These are phyloP conservation scores for Chlorella variabilis DNA, from an alignment of 163 green algal species.

Conservation along the genomic window DNA sequence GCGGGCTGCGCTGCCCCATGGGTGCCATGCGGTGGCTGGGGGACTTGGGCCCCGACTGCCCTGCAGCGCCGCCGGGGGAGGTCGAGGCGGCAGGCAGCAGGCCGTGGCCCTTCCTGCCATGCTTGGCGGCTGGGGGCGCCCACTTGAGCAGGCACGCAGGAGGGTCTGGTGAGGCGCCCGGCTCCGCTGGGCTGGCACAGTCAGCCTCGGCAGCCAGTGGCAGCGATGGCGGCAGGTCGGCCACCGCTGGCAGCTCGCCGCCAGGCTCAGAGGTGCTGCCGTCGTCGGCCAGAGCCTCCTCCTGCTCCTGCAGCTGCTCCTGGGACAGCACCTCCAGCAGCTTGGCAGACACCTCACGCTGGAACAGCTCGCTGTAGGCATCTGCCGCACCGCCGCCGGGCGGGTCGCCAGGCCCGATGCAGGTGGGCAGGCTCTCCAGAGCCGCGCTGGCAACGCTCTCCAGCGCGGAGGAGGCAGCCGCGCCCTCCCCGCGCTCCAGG, in stretches of 20 bases:
- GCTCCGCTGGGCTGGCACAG: background rate
- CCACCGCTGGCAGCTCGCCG: background rate
- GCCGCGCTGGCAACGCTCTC: background rate
- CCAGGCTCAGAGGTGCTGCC: background rate
- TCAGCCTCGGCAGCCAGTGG: background rate
- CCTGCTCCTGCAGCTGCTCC: slow-evolving; percentile 14
- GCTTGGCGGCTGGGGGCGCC: background rate
- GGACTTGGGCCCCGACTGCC: background rate
- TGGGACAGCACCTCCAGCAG: slow-evolving; percentile 33
- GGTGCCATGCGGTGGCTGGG: background rate
- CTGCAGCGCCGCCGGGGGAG: too few species aligned
- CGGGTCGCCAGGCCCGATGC: background rate
- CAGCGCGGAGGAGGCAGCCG: background rate
- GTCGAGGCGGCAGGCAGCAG: background rate
- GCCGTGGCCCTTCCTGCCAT: background rate
- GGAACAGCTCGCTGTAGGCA: slow-evolving; percentile 4
- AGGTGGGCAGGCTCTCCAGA: background rate
- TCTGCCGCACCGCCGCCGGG: background rate
- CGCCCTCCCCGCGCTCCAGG: background rate
- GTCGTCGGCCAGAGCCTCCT: background rate
- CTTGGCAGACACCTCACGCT: slow-evolving; percentile 20
- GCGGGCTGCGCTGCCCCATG: background rate
- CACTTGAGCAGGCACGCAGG: slow-evolving; percentile 18
- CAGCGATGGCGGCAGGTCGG: background rate
- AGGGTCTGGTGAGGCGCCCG: background rate